A percentile compares a stretch with the other conserved stretches of the same genome.
phyloP scores from a whole-genome alignment of 2,329 filamentous ascomycete species.

The Pseudocercospora macadamiae region DNA sequence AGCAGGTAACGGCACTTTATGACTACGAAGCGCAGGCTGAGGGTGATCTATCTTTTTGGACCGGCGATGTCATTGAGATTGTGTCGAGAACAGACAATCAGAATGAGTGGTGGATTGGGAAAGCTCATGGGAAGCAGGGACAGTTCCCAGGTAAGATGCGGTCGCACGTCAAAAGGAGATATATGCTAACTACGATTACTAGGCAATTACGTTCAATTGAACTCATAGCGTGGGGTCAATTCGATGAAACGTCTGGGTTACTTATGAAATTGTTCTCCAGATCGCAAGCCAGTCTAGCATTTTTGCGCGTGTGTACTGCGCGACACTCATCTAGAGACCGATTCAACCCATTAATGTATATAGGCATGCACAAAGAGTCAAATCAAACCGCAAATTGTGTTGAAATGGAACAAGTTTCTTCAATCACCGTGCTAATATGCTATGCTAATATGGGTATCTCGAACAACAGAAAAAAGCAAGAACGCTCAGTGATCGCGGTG shows the following conservation, averaged over 20 bases:
- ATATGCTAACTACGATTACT: constrained; percentile 5
- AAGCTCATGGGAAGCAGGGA: constrained; percentile 75
- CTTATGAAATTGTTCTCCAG: neutral
- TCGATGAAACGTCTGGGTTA: constrained; percentile 1
- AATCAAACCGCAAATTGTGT: too few species aligned
- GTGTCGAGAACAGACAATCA: constrained; percentile 72
- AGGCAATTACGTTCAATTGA: constrained; percentile 55
- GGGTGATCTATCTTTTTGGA: constrained; percentile 86
- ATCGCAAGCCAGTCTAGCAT: neutral
- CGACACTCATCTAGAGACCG: neutral
- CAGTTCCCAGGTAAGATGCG: constrained; percentile 83
- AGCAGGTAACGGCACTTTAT: constrained; percentile 88
- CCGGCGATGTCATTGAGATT: constrained; percentile 90
- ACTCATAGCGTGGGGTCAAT: constrained; percentile 28
- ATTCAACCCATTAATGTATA: constrained; percentile 2
- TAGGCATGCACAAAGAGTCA: neutral
- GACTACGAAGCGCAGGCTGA: constrained; percentile 96
- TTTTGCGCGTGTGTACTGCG: neutral
- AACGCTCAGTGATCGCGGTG: neutral
- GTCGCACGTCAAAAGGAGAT: neutral
- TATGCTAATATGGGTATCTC: neutral
- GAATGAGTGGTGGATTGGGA: constrained; percentile 97
- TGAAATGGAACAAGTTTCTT: too few species aligned
- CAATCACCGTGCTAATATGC: neutral
- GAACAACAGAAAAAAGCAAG: neutral